A percentile compares a stretch with the other conserved stretches of the same genome.
Evolutionary conservation across 352 stramenopile genomes (phyloP).

Genomic region (Peronospora belbahrii): DNA sequence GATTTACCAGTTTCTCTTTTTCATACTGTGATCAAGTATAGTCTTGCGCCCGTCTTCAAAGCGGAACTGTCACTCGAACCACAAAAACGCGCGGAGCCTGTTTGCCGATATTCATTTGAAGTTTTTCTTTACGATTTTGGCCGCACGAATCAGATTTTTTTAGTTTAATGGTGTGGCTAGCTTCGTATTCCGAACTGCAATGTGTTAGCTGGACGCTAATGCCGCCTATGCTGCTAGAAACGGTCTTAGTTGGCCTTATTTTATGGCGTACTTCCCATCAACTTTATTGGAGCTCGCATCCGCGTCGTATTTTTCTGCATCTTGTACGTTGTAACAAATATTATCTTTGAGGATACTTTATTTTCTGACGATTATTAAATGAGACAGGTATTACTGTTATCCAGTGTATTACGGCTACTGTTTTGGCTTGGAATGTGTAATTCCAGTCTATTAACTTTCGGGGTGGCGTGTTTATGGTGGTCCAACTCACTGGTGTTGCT

Average conservation of each 20-base stretch:
- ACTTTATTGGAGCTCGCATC: constrained; percentile 52
- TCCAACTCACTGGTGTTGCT: constrained; percentile 60
- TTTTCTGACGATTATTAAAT: not conserved
- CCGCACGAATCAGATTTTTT: not conserved
- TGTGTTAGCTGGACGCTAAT: constrained; percentile 43
- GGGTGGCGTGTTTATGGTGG: constrained; percentile 42
- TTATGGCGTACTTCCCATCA: constrained; percentile 57
- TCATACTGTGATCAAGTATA: not conserved
- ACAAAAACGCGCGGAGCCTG: constrained; percentile 10
- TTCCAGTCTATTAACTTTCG: constrained; percentile 19
- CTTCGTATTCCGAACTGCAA: constrained; percentile 14
- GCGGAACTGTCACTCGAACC: not conserved
- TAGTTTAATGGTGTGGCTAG: constrained; percentile 45
- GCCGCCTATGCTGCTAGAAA: constrained; percentile 43
- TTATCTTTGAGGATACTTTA: not conserved
- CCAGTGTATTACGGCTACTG: constrained; percentile 32
- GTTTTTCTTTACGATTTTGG: not conserved
- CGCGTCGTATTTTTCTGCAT: constrained; percentile 51
- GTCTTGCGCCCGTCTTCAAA: not conserved
- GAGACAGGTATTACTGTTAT: constrained; percentile 33
- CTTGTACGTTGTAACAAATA: constrained; percentile 21
- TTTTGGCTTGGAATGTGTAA: constrained; percentile 42
- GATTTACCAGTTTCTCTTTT: not conserved
- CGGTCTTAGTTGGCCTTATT: constrained; percentile 27
- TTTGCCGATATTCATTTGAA: constrained; percentile 4